phyloP scores from a whole-genome alignment of 805 yeast species.

The Ogataea populi-albae region DNA sequence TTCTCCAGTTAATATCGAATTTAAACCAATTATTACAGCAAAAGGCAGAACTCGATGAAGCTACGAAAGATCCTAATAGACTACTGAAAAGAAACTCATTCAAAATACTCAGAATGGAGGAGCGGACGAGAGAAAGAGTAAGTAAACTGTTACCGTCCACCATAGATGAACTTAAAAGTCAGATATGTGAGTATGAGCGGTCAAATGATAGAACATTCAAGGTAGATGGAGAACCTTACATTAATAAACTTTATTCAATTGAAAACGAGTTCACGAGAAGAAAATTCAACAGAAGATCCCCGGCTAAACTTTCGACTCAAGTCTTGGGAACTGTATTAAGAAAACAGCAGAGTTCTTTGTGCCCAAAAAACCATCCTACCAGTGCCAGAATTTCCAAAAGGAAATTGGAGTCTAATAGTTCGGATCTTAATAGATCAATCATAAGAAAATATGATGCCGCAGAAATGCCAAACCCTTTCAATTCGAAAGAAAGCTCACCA shows the following conservation, averaged over 20 bases:
- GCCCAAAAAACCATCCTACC: slow-evolving; percentile 5
- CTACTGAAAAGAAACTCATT: slow-evolving; percentile 73
- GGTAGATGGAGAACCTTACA: slow-evolving; percentile 50
- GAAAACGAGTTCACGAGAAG: slow-evolving; percentile 19
- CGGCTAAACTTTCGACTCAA: slow-evolving; percentile 18
- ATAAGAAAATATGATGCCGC: slow-evolving; percentile 17
- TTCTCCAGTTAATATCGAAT: slow-evolving; percentile 54
- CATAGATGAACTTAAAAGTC: slow-evolving; percentile 46
- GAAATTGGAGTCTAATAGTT: neutral
- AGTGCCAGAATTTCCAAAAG: slow-evolving; percentile 4
- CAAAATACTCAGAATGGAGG: slow-evolving; percentile 76
- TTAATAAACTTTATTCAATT: slow-evolving; percentile 26
- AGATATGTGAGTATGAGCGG: slow-evolving; percentile 48
- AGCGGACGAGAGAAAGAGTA: slow-evolving; percentile 65
- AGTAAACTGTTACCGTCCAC: slow-evolving; percentile 67
- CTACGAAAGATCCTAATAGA: slow-evolving; percentile 78
- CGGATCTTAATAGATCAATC: slow-evolving; percentile 17
- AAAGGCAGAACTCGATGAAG: slow-evolving; percentile 58
- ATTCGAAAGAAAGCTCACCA: slow-evolving; percentile 24
- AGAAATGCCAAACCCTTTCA: slow-evolving; percentile 27
- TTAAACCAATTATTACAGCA: slow-evolving; percentile 58
- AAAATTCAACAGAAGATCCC: slow-evolving; percentile 13
- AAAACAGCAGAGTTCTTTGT: slow-evolving; percentile 10
- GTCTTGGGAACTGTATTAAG: neutral
- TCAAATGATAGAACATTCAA: slow-evolving; percentile 36